Conservation (phyloP, 139 green algal species). For the Chlorella sp. region DNA sequence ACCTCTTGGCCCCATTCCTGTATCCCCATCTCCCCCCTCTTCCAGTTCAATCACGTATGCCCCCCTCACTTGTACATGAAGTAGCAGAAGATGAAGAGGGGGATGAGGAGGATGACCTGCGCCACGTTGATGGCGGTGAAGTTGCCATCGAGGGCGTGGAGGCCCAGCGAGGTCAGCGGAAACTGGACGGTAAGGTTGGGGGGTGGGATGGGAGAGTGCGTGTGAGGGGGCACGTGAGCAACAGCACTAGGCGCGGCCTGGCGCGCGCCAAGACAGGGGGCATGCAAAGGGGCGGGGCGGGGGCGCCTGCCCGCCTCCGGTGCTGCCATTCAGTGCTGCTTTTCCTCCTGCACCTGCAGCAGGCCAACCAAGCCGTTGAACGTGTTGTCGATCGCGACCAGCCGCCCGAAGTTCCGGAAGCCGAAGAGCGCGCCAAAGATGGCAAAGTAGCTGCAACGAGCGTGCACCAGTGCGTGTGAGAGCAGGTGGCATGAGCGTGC, state of each 20-base stretch:
- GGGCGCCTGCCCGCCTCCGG: too few species aligned
- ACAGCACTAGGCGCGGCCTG: too few species aligned
- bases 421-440: conserved; percentile 69
- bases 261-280: too few species aligned
- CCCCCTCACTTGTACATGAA: conserved; percentile 35
- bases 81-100: conserved; percentile 29
- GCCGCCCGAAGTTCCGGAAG: conserved; percentile 58
- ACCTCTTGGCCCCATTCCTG: too few species aligned
- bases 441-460: conserved; percentile 50
- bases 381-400: conserved; percentile 67
- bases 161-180: conserved; percentile 47
- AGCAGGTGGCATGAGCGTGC: too few species aligned
- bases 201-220: too few species aligned
- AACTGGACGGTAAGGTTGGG: too few species aligned
- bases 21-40: too few species aligned
- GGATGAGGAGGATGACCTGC: conserved; percentile 37
- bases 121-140: conserved; percentile 59
- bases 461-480: too few species aligned
- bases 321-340: background rate
- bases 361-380: conserved; percentile 60
- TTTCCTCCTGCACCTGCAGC: conserved; percentile 13
- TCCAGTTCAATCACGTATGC: conserved; percentile 29
- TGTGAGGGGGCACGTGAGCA: too few species aligned
- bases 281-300: too few species aligned
- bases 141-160: conserved; percentile 47